Conservation (phyloP, 2,329 filamentous ascomycete species). For the Thermoascus crustaceus region DNA sequence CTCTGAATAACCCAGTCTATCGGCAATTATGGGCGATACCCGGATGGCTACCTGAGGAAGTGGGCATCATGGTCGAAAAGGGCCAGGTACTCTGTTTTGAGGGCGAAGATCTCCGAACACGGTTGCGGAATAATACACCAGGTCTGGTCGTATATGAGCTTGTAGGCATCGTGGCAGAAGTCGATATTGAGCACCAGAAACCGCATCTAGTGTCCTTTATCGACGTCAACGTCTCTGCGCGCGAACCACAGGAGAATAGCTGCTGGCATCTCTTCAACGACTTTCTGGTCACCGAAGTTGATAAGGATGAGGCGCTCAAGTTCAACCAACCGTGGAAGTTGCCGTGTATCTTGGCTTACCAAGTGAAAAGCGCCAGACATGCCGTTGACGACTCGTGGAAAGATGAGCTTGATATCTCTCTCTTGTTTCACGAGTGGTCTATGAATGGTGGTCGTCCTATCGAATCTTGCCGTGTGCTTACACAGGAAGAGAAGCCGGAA, state of each 20-base stretch:
- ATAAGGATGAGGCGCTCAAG: constrained; percentile 72
- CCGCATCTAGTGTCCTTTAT: constrained; percentile 86
- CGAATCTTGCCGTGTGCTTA: constrained; percentile 33
- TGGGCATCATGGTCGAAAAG: constrained; percentile 81
- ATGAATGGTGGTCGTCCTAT: constrained; percentile 36
- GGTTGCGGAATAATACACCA: constrained; percentile 69
- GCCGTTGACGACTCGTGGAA: constrained; percentile 82
- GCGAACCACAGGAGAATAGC: constrained; percentile 47
- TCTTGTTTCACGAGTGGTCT: constrained; percentile 69
- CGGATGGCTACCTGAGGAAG: constrained; percentile 87
- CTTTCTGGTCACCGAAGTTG: constrained; percentile 77
- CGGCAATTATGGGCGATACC: constrained; percentile 74
- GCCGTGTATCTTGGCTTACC: constrained; percentile 79
- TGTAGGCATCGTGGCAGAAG: constrained; percentile 80
- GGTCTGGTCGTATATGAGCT: constrained; percentile 85
- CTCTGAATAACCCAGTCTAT: constrained; percentile 62
- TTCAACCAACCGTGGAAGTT: constrained; percentile 92
- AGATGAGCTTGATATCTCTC: constrained; percentile 68
- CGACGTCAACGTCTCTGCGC: constrained; percentile 55
- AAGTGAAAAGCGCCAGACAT: constrained; percentile 73
- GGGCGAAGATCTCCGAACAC: constrained; percentile 75
- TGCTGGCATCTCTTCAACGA: constrained; percentile 98
- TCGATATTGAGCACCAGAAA: constrained; percentile 79
- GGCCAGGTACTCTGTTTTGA: constrained; percentile 95
- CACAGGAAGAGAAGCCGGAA: constrained; percentile 55